Evolutionary conservation across 2,329 filamentous ascomycete species (phyloP).

Genomic region (Calonectria honghensis): DNA sequence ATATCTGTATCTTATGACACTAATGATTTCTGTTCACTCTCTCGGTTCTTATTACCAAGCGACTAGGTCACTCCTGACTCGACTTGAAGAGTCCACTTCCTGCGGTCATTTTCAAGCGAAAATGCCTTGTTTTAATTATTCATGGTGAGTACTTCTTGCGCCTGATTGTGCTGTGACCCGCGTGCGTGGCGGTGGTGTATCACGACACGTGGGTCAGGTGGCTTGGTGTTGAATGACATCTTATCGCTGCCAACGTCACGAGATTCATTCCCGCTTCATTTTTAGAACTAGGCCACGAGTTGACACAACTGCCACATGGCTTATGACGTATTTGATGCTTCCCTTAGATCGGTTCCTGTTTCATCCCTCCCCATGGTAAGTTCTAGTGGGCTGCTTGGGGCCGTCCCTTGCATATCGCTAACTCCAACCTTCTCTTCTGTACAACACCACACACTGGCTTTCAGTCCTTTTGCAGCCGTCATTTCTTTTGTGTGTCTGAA

Average conservation of each 20-base stretch:
- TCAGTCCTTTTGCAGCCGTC: neutral
- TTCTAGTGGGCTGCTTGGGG: neutral
- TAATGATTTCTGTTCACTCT: constrained; percentile 53
- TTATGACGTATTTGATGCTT: constrained; percentile 37
- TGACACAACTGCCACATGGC: constrained; percentile 48
- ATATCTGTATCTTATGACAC: constrained; percentile 63
- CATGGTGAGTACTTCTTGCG: constrained; percentile 50
- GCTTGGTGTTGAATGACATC: constrained; percentile 50
- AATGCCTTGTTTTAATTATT: constrained; percentile 49
- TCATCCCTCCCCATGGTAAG: constrained; percentile 23
- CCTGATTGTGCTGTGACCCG: constrained; percentile 54
- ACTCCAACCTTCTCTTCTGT: neutral
- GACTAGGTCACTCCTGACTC: constrained; percentile 47
- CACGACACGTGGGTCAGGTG: constrained; percentile 55
- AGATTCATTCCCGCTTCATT: constrained; percentile 36
- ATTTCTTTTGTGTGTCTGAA: neutral
- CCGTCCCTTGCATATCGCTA: constrained; percentile 31
- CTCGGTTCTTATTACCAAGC: constrained; percentile 35
- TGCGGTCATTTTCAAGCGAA: constrained; percentile 51
- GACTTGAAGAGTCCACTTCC: constrained; percentile 36
- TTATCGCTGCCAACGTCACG: constrained; percentile 46
- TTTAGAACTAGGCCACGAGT: constrained; percentile 31
- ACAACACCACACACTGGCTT: neutral
- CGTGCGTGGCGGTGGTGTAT: constrained; percentile 43
- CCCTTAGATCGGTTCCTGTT: constrained; percentile 39